Base-by-base conservation (phyloP, 805 yeast genomes). In the Sugiyamaella mastotermitis region DNA sequence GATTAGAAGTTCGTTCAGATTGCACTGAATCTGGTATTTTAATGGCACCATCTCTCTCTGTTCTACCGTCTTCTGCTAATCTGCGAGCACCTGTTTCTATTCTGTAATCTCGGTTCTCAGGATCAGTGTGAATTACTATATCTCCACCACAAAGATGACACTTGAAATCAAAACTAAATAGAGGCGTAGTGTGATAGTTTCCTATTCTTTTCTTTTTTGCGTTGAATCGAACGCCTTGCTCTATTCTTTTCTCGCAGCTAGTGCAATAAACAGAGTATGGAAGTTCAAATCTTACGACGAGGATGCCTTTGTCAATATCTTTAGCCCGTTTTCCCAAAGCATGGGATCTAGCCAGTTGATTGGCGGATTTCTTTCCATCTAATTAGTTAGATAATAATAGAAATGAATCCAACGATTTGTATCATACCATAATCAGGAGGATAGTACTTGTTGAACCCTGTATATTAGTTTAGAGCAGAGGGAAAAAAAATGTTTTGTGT, bases 401-500 rank as follows among this genome's bases (percentile, higher is more conserved):
- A 26, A 18, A 19, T 10, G 8, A 35, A 27, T 11, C 24, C 20
- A 18, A 22, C 35, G 24, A 22, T 25, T 7, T n/a, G 16, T 7
- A 13, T 37, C 51, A 6, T 45, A 52, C 56, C 58, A 35, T 57
- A 55, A 20, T 57, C 62, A 6, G 62, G 62, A 3, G 62, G 62
- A 41, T 53, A 54, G 37, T 57, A 57, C 32, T 54, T 53, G 39
- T 57, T 57, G 30, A 39, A 53, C 11, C 57, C 61, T 39, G 18
- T 7, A 27, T n/a, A n/a, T n/a, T n/a, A n/a, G n/a, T n/a, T n/a
- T n/a, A n/a, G n/a, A n/a, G n/a, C n/a, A n/a, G n/a, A n/a, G n/a
- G n/a, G n/a, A n/a, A n/a, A n/a, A n/a, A n/a, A n/a, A n/a, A n/a
- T n/a, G n/a, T n/a, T n/a, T n/a, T n/a, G n/a, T n/a, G n/a, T n/a